Percentiles rank a stretch among this genome's conserved stretches.
phyloP scores from a whole-genome alignment of 495 filamentous ascomycete species.

The Parathielavia appendiculata region DNA sequence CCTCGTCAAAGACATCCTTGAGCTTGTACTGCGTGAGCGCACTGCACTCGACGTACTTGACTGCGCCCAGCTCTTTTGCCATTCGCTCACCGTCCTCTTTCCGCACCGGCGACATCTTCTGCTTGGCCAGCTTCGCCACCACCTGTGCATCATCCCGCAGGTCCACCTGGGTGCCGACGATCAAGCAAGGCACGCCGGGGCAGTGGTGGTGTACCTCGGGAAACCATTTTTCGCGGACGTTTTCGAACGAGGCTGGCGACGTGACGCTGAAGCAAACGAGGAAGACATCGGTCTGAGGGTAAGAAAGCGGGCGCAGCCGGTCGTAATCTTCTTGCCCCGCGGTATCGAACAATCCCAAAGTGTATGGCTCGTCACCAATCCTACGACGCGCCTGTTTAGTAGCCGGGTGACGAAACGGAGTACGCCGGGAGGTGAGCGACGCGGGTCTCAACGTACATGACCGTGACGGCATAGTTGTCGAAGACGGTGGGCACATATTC shows the following conservation, averaged over 20 bases:
- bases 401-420: neutral
- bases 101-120: slow-evolving; percentile 87
- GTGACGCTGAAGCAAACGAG: slow-evolving; percentile 98
- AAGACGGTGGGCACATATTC: slow-evolving; percentile 99
- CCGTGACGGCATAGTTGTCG: slow-evolving; percentile 98
- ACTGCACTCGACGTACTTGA: slow-evolving; percentile 98
- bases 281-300: slow-evolving; percentile 98
- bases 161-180: slow-evolving; percentile 97
- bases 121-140: slow-evolving; percentile 84
- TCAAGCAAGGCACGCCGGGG: slow-evolving; percentile 94
- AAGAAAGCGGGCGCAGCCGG: slow-evolving; percentile 89
- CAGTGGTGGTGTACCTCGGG: slow-evolving; percentile 98
- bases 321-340: slow-evolving; percentile 99
- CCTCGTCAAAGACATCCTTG: slow-evolving; percentile 99
- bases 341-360: slow-evolving; percentile 94
- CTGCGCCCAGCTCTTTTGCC: slow-evolving; percentile 91
- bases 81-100: slow-evolving; percentile 92
- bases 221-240: slow-evolving; percentile 99
- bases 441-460: slow-evolving; percentile 68
- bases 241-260: slow-evolving; percentile 97
- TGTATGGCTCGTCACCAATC: slow-evolving; percentile 99
- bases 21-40: slow-evolving; percentile 96
- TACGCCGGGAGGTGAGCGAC: neutral
- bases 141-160: slow-evolving; percentile 85
- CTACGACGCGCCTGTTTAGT: slow-evolving; percentile 43